phyloP scores from a whole-genome alignment of 768 basidiomycete genomes.

The Suillus variegatus region DNA sequence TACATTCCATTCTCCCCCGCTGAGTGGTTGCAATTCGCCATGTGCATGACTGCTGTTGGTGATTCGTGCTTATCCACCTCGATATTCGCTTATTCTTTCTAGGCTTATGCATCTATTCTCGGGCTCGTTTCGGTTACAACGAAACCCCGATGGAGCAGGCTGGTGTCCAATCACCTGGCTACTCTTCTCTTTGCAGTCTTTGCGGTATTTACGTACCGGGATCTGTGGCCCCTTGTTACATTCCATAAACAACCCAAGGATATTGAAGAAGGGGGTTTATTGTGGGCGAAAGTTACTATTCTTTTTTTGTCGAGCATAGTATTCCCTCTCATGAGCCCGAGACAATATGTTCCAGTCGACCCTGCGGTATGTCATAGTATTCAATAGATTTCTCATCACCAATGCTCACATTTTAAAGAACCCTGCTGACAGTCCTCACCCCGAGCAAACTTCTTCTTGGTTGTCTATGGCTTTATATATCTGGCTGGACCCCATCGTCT shows the following conservation, averaged over 20 bases:
- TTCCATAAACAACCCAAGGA: conserved; percentile 54
- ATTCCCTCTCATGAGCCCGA: conserved; percentile 57
- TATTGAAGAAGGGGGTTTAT: conserved; percentile 41
- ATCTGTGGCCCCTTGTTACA: conserved; percentile 60
- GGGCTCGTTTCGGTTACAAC: conserved; percentile 38
- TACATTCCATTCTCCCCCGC: conserved; percentile 1
- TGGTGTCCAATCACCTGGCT: conserved; percentile 43
- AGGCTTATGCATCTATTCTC: conserved; percentile 45
- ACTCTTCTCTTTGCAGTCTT: conserved; percentile 49
- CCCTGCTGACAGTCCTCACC: conserved; percentile 28
- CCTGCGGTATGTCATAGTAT: conserved; percentile 24
- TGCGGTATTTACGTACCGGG: conserved; percentile 54
- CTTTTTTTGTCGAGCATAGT: conserved; percentile 46
- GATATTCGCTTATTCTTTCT: conserved; percentile 1
- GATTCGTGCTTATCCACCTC: neutral
- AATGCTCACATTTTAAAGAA: conserved; percentile 18
- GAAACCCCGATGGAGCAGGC: conserved; percentile 30
- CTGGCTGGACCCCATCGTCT: conserved; percentile 57
- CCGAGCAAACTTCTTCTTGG: conserved; percentile 43
- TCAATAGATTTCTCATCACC: too few relatives aligned
- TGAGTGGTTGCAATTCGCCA: conserved; percentile 14
- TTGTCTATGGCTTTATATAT: conserved; percentile 40
- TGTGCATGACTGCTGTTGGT: conserved; percentile 17
- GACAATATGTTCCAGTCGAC: conserved; percentile 59
- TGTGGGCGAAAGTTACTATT: conserved; percentile 56